Percentiles rank a stretch among this genome's conserved stretches.
phyloP scores from a whole-genome alignment of 495 filamentous ascomycete species.

The Penicillium parvum region DNA sequence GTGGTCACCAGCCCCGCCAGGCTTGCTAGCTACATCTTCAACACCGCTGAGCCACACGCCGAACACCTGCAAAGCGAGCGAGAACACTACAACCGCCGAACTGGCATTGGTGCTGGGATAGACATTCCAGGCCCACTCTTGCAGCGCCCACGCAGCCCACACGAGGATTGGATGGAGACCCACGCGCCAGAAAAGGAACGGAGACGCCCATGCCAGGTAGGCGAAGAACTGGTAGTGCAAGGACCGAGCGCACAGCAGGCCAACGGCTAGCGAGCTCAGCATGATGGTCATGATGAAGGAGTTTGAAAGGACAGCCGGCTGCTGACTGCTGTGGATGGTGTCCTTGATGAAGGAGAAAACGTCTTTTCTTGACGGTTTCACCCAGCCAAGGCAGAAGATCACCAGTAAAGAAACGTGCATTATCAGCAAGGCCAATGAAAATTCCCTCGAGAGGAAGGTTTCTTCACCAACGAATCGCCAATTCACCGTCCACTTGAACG shows the following conservation, averaged over 20 bases:
- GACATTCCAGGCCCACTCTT: conserved; percentile 97
- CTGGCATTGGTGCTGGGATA: conserved; percentile 86
- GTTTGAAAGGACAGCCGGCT: conserved; percentile 59
- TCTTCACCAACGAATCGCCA: conserved; percentile 90
- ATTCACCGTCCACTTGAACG: conserved; percentile 98
- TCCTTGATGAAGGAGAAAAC: conserved; percentile 48
- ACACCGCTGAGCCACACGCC: conserved; percentile 28
- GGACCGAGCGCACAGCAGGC: conserved; percentile 83
- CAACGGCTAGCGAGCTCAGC: conserved; percentile 75
- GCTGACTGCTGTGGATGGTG: conserved; percentile 49
- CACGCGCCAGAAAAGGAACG: conserved; percentile 83
- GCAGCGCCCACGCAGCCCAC: conserved; percentile 69
- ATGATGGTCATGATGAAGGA: conserved; percentile 73
- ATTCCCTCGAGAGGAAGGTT: conserved; percentile 68
- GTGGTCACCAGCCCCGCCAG: conserved; percentile 5
- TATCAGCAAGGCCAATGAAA: conserved; percentile 63
- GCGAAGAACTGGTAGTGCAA: conserved; percentile 98
- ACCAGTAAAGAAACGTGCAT: conserved; percentile 63
- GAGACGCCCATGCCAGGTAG: conserved; percentile 87
- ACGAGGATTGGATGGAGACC: conserved; percentile 69
- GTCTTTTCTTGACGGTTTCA: conserved; percentile 44
- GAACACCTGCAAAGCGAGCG: conserved; percentile 60
- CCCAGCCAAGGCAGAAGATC: conserved; percentile 58
- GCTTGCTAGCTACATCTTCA: conserved; percentile 14
- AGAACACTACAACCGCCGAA: conserved; percentile 70